Evolutionary conservation across 2,329 filamentous ascomycete species (phyloP).

Genomic region (Canariomyces notabilis): DNA sequence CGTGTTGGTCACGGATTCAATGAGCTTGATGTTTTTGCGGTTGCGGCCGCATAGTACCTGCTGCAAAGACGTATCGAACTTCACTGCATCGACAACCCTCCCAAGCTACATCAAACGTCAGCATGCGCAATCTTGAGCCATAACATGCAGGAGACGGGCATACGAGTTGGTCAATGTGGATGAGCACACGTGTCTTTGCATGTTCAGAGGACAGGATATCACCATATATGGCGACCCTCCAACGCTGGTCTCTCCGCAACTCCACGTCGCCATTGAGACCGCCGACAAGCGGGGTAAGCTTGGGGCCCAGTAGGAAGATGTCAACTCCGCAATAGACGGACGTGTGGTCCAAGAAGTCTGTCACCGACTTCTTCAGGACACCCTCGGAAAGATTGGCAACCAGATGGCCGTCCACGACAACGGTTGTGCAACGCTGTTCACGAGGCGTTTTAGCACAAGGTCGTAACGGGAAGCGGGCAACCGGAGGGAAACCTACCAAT

Average conservation of each 20-base stretch:
- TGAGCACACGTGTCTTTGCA: slow-evolving; percentile 90
- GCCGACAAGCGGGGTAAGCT: slow-evolving; percentile 72
- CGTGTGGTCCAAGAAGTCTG: slow-evolving; percentile 81
- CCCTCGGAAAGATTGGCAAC: slow-evolving; percentile 69
- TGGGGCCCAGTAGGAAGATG: slow-evolving; percentile 91
- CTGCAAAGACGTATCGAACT: slow-evolving; percentile 81
- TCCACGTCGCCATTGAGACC: slow-evolving; percentile 72
- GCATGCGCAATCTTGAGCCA: background rate
- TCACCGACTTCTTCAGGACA: slow-evolving; percentile 68
- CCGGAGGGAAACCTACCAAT: slow-evolving; percentile 59
- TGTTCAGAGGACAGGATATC: slow-evolving; percentile 94
- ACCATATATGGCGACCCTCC: slow-evolving; percentile 89
- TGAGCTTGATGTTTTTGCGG: slow-evolving; percentile 95
- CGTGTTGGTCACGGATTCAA: slow-evolving; percentile 91
- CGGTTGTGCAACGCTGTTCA: slow-evolving; percentile 76
- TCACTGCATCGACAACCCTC: slow-evolving; percentile 70
- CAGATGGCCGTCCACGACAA: slow-evolving; percentile 88
- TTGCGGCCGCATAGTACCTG: slow-evolving; percentile 89
- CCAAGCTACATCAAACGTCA: slow-evolving; percentile 53
- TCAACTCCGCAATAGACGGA: slow-evolving; percentile 88
- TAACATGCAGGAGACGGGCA: slow-evolving; percentile 27
- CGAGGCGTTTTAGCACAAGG: slow-evolving; percentile 28
- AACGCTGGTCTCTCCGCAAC: slow-evolving; percentile 81
- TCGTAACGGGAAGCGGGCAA: slow-evolving; percentile 14
- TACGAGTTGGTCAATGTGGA: slow-evolving; percentile 95